Evolutionary conservation across 257 asterid species (phyloP).

Genomic region (Paraleonurus japonicus): DNA sequence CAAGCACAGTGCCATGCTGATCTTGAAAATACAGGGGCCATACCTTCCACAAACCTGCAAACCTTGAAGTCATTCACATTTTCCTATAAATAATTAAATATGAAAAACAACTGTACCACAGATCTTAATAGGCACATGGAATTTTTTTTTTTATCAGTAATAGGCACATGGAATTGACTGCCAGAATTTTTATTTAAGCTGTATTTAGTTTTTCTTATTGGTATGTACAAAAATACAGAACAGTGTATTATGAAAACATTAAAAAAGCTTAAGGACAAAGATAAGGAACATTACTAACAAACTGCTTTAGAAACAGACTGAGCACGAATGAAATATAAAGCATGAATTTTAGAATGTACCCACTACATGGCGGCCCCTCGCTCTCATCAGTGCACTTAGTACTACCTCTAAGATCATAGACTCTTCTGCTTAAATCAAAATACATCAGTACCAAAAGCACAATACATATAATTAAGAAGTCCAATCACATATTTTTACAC

Average conservation of each 20-base stretch:
- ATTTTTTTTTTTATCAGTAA: no score
- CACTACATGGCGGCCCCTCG: slow-evolving; percentile 89
- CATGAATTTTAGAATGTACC: slow-evolving; percentile 36
- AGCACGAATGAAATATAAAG: background rate
- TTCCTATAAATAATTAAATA: background rate
- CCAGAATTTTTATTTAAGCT: background rate
- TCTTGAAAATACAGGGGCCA: slow-evolving; percentile 96
- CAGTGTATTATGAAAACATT: background rate
- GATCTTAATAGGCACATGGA: background rate
- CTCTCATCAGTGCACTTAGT: slow-evolving; percentile 66
- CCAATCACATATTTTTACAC: slow-evolving; percentile 8
- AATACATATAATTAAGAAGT: slow-evolving; percentile 23
- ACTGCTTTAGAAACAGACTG: slow-evolving; percentile 6
- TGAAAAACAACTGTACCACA: background rate
- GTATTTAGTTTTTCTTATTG: background rate
- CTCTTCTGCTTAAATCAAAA: slow-evolving; percentile 63
- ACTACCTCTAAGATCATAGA: slow-evolving; percentile 73
- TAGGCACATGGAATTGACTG: background rate
- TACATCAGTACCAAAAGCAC: slow-evolving; percentile 20
- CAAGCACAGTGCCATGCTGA: slow-evolving; percentile 97
- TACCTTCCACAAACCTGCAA: slow-evolving; percentile 93
- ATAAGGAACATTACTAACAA: background rate
- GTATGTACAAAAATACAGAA: background rate
- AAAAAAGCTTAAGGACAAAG: slow-evolving; percentile 17
- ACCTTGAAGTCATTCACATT: slow-evolving; percentile 13